phyloP scores from a whole-genome alignment of 2,329 filamentous ascomycete genomes.

The Penicillium sp. region DNA sequence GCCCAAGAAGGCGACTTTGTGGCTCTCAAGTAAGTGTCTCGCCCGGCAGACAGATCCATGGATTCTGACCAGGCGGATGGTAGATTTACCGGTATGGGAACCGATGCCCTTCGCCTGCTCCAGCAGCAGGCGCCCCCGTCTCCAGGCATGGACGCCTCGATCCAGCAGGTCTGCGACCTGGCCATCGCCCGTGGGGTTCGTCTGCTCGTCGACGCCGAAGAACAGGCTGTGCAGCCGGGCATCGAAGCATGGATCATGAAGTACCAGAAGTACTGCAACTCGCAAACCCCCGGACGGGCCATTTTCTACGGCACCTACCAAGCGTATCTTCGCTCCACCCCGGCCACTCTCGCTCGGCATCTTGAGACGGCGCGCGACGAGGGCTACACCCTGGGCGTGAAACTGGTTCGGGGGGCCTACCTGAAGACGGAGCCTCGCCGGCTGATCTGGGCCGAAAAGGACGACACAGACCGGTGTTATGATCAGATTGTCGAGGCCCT shows the following conservation, averaged over 20 bases:
- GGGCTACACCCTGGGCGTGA: slow-evolving; percentile 52
- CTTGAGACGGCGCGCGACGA: slow-evolving; percentile 46
- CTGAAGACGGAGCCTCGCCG: slow-evolving; percentile 49
- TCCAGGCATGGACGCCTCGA: slow-evolving; percentile 41
- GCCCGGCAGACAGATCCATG: neutral
- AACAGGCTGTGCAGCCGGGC: slow-evolving; percentile 51
- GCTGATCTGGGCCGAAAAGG: slow-evolving; percentile 48
- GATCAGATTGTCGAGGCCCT: slow-evolving; percentile 56
- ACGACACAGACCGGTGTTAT: slow-evolving; percentile 52
- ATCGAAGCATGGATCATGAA: slow-evolving; percentile 55
- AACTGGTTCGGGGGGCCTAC: slow-evolving; percentile 55
- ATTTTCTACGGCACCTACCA: slow-evolving; percentile 58
- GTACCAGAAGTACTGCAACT: slow-evolving; percentile 54
- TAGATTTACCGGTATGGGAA: slow-evolving; percentile 51
- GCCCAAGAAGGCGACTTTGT: slow-evolving; percentile 52
- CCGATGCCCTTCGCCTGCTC: slow-evolving; percentile 42
- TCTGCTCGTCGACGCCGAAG: slow-evolving; percentile 55
- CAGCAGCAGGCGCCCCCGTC: slow-evolving; percentile 42
- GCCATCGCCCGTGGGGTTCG: slow-evolving; percentile 45
- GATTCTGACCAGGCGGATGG: slow-evolving; percentile 4
- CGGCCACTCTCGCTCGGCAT: slow-evolving; percentile 46
- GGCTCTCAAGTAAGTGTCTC: slow-evolving; percentile 48
- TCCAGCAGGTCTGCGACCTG: slow-evolving; percentile 45
- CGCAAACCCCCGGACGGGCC: slow-evolving; percentile 41
- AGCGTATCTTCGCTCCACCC: slow-evolving; percentile 52